phyloP scores from a whole-genome alignment of 345 rosid species.

The Rhodamnia rubescens region DNA sequence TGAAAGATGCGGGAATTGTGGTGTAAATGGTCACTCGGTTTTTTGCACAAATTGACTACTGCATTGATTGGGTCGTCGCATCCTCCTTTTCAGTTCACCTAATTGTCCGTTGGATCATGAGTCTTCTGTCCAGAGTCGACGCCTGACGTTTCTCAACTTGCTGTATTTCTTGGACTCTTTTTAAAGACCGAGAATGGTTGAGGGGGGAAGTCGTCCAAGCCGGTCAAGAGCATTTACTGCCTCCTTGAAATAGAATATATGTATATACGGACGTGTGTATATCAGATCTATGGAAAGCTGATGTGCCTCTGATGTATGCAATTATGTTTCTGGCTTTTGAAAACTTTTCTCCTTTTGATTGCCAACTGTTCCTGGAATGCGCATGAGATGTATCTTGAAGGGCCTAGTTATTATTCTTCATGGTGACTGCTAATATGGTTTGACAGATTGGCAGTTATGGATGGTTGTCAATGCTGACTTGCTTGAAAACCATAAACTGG shows the following conservation, averaged over 20 bases:
- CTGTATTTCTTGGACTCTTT: background rate
- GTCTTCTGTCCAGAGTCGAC: background rate
- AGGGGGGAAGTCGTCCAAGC: background rate
- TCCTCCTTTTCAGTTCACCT: background rate
- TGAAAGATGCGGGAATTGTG: background rate
- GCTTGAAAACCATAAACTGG: background rate
- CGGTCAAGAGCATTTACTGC: background rate
- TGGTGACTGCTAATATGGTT: background rate
- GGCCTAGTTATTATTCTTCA: background rate
- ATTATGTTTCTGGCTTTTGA: background rate
- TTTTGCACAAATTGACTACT: background rate
- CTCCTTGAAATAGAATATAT: background rate
- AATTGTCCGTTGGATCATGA: background rate
- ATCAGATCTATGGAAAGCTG: background rate
- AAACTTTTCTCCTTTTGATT: background rate
- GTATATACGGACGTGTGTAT: background rate
- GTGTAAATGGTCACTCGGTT: background rate
- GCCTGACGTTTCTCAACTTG: background rate
- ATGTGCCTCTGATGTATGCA: background rate
- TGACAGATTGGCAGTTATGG: background rate
- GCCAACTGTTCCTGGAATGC: background rate
- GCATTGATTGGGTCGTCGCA: background rate
- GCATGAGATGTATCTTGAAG: background rate
- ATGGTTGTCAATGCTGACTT: background rate
- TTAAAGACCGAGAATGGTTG: background rate